These are phyloP conservation scores for Arthonia radiata DNA, from an alignment of 495 filamentous ascomycete species.

Conservation along the genomic window DNA sequence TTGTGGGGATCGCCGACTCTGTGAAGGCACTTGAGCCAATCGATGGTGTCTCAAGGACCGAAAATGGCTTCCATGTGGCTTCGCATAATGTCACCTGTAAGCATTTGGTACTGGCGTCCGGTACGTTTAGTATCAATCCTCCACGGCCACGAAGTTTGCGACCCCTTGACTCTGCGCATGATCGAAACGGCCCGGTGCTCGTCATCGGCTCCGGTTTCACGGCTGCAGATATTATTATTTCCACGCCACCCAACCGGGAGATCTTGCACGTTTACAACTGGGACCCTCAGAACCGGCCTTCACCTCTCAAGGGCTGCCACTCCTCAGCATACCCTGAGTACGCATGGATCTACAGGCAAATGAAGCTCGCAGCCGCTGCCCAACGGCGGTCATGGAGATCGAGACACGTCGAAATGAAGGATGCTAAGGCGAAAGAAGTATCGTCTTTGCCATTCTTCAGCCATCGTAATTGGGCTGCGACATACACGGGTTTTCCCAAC, in stretches of 20 bases:
- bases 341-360: conserved; percentile 34
- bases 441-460: no score
- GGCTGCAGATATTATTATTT: conserved; percentile 37
- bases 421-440: no score
- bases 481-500: not conserved
- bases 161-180: conserved; percentile 14
- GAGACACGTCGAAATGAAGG: no score
- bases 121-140: conserved; percentile 33
- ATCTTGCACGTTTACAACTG: conserved; percentile 41
- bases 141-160: conserved; percentile 24
- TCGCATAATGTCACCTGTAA: conserved; percentile 31
- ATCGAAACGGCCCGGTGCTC: conserved; percentile 11
- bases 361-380: conserved; percentile 27
- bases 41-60: conserved; percentile 19
- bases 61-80: conserved; percentile 25
- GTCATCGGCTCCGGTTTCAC: conserved; percentile 42
- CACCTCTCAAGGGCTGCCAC: conserved; percentile 35
- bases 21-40: conserved; percentile 21
- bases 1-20: conserved; percentile 25
- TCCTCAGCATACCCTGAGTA: conserved; percentile 43
- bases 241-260: conserved; percentile 22
- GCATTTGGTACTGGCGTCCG: conserved; percentile 36
- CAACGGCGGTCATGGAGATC: no score
- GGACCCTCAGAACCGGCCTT: conserved; percentile 28
- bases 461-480: not conserved